Percentiles rank a stretch among this genome's conserved stretches.
Evolutionary conservation across 371 early-diverging fungal genomes (phyloP).

Genomic region (Rhizomucor miehei): DNA sequence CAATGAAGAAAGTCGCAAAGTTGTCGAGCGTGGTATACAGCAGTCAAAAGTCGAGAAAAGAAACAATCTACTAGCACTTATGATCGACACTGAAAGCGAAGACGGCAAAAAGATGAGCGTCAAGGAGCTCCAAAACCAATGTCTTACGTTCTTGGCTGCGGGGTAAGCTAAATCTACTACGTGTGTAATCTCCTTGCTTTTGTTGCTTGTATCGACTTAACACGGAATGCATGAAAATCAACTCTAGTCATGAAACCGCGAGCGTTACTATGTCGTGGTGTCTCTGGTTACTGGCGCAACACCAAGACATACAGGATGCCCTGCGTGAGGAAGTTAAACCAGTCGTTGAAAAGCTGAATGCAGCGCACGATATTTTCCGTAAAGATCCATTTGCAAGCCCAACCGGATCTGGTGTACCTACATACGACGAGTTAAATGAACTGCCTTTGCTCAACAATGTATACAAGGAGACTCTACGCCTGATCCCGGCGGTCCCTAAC

Average conservation of each 20-base stretch:
- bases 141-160: background rate
- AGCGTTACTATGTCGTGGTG: constrained; percentile 53
- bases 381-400: constrained; percentile 2
- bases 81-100: constrained; percentile 18
- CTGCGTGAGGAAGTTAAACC: constrained; percentile 43
- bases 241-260: constrained; percentile 52
- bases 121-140: constrained; percentile 19
- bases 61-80: constrained; percentile 33
- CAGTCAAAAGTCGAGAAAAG: constrained; percentile 9
- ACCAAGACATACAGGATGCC: constrained; percentile 40
- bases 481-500: constrained; percentile 52
- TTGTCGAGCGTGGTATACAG: constrained; percentile 42
- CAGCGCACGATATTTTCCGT: background rate
- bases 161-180: background rate
- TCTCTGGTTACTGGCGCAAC: constrained; percentile 50
- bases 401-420: background rate
- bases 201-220: too few species aligned
- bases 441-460: constrained; percentile 17
- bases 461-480: constrained; percentile 39
- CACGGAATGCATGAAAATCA: too few species aligned
- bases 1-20: constrained; percentile 33
- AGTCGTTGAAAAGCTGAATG: background rate
- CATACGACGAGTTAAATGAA: background rate
- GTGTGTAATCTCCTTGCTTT: constrained; percentile 10
- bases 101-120: constrained; percentile 31